Evolutionary conservation across 345 rosid species (phyloP).

Genomic region (Lepidium sativum): DNA sequence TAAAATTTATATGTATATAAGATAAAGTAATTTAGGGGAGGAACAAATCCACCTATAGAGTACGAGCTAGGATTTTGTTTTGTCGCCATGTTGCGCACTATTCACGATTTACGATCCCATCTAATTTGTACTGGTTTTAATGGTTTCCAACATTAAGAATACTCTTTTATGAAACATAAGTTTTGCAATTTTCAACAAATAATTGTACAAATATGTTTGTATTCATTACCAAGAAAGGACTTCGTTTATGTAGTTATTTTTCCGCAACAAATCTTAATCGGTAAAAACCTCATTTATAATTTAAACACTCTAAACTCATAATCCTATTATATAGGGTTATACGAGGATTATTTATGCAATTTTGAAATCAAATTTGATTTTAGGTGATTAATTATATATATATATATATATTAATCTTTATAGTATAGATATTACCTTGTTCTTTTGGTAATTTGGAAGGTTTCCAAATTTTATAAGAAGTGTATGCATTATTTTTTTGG

Average conservation of each 20-base stretch:
- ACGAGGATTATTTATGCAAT: too few relatives aligned
- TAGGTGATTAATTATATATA: too few relatives aligned
- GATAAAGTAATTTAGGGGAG: neutral
- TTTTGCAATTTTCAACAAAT: neutral
- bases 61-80: constrained; percentile 17
- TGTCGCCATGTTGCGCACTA: constrained; percentile 19
- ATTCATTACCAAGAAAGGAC: neutral
- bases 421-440: too few relatives aligned
- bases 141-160: neutral
- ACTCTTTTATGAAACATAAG: neutral
- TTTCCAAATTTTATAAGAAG: too few relatives aligned
- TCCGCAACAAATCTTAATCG: neutral
- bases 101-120: constrained; percentile 5
- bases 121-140: neutral
- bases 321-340: too few relatives aligned
- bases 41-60: constrained; percentile 12
- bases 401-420: too few relatives aligned
- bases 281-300: too few relatives aligned
- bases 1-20: neutral
- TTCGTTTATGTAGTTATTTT: neutral
- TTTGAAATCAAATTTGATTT: too few relatives aligned
- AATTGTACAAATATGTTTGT: neutral
- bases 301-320: too few relatives aligned
- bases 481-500: too few relatives aligned
- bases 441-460: too few relatives aligned